A percentile compares a stretch with the other conserved stretches of the same genome.
phyloP scores from a whole-genome alignment of 257 asterid genomes.

The Solanum pennellii region DNA sequence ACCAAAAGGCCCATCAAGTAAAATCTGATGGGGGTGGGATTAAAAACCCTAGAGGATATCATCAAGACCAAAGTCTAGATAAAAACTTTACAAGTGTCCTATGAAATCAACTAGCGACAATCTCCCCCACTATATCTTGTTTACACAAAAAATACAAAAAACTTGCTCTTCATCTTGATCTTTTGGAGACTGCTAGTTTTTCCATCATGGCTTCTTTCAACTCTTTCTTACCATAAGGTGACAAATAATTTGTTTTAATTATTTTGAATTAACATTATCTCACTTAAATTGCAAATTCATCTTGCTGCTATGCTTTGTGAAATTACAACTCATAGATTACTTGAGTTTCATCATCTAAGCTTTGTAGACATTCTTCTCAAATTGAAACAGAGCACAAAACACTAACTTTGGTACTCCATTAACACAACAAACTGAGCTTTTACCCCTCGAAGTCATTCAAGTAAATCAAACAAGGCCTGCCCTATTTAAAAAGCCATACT shows the following conservation, averaged over 20 bases:
- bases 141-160: background rate
- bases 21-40: background rate
- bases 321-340: background rate
- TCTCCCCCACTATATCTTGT: background rate
- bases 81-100: background rate
- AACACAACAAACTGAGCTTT: background rate
- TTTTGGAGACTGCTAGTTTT: background rate
- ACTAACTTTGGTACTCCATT: background rate
- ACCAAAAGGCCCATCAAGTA: background rate
- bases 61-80: background rate
- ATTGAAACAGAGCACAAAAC: background rate
- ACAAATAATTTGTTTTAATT: background rate
- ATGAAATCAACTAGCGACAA: background rate
- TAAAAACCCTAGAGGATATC: background rate
- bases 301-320: background rate
- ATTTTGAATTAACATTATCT: background rate
- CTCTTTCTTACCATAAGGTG: background rate
- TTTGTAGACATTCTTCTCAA: background rate
- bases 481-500: background rate
- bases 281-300: background rate
- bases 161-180: background rate
- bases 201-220: background rate
- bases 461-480: background rate
- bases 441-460: background rate
- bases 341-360: background rate